Base-by-base conservation (phyloP, 352 stramenopile genomes). In the Salisapilia sapeloensis region DNA sequence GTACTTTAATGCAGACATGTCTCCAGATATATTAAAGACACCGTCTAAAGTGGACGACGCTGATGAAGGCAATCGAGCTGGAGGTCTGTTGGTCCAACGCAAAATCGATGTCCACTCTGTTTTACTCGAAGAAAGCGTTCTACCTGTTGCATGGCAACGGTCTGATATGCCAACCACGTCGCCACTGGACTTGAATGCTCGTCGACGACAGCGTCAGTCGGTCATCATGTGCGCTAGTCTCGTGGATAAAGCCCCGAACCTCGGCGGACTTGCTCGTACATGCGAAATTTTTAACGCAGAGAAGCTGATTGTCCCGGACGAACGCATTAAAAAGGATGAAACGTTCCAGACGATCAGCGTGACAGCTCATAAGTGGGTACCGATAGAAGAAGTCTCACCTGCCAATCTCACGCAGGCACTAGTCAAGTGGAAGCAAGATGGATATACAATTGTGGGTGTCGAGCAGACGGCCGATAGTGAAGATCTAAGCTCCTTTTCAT, bases 161-260 rank as follows among this genome's bases (percentile, higher is more conserved):
- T 33, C 52, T 38, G 38, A 56, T 19, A 15, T 44, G 40, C n/a
- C n/a, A n/a, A n/a, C n/a, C n/a, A n/a, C n/a, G n/a, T n/a, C n/a
- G n/a, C n/a, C n/a, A n/a, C 45, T 47, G 2, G 51, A 47, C 2
- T 25, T 66, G 11, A 77, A 79, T 43, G 47, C 48, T n/a, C 56
- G 60, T 27, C 50, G 69, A 42, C 46, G 45, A 11, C 47, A 46
- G 9, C 60, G 69, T 6, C 66, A 85, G 46, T 56, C 57, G 0
- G 53, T 85, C 21, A 81, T 89, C 24, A 48, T 89, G 47, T 89
- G 72, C 29, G 72, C 72, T 11, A 82, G 64, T 20, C 65, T 97
- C 13, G 74, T 97, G 6, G 85, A 97, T 55, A 97, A 97, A 56
- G 57, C 95, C 21, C 86, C 92, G 9, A 97, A 97, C 53, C 48